phyloP scores from a whole-genome alignment of 2,329 filamentous ascomycete species.

The Colletotrichum abscissum region DNA sequence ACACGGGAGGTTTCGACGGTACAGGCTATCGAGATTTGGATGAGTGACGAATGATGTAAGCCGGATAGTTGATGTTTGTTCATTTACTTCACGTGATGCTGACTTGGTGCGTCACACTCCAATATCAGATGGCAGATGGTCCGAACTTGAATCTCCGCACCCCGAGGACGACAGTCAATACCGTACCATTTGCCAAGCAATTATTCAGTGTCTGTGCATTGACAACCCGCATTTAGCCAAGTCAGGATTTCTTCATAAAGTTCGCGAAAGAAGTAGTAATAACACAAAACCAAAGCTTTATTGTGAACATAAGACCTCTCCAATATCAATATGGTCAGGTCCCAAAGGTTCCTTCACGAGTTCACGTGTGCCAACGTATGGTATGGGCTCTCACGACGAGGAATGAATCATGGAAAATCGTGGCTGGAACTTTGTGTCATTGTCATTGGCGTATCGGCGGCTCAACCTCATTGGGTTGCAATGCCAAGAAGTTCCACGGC shows the following conservation, averaged over 20 bases:
- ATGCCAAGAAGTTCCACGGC: slow-evolving; percentile 15
- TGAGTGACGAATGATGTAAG: neutral
- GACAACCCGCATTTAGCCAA: neutral
- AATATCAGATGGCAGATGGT: neutral
- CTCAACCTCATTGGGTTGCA: neutral
- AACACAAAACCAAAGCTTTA: no score
- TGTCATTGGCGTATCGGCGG: slow-evolving; percentile 8
- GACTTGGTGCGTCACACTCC: neutral
- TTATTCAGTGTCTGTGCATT: neutral
- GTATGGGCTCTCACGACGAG: neutral
- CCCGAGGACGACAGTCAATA: no score
- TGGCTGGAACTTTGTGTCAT: neutral
- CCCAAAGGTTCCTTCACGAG: neutral
- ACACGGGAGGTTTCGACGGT: no score
- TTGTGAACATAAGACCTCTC: no score
- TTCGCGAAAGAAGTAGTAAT: no score
- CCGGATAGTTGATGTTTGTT: neutral
- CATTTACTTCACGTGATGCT: neutral
- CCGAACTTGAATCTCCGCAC: no score
- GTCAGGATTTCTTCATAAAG: no score
- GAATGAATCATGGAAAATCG: neutral
- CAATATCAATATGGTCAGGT: no score
- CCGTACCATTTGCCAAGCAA: neutral
- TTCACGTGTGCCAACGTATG: neutral
- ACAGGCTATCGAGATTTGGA: neutral